phyloP scores from a whole-genome alignment of 1,284 basidiomycete species.

The Afroboletus lepidellus region DNA sequence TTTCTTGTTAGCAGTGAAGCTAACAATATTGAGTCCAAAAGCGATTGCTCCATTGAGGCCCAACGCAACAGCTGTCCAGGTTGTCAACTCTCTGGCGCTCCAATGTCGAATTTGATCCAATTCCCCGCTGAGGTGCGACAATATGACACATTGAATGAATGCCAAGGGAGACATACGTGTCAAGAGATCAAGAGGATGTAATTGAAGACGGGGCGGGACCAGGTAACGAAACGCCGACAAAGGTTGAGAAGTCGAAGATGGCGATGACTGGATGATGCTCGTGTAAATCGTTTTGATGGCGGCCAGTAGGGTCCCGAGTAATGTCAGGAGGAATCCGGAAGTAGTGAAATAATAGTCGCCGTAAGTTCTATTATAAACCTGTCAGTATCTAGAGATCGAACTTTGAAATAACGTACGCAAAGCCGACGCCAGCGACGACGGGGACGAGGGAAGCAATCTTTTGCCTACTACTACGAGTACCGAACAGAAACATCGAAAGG shows the following conservation, averaged over 20 bases:
- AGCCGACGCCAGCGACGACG: slow-evolving; percentile 86
- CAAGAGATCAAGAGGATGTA: slow-evolving; percentile 86
- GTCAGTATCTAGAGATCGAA: not conserved
- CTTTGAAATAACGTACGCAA: slow-evolving; percentile 68
- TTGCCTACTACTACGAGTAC: slow-evolving; percentile 47
- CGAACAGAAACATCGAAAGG: slow-evolving; percentile 63
- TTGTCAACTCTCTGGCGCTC: slow-evolving; percentile 51
- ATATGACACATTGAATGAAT: slow-evolving; percentile 78
- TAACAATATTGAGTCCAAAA: slow-evolving; percentile 88
- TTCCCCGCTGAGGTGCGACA: slow-evolving; percentile 80
- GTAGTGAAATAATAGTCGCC: slow-evolving; percentile 88
- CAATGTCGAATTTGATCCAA: slow-evolving; percentile 60
- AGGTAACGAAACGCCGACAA: slow-evolving; percentile 26
- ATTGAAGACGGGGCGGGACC: slow-evolving; percentile 46
- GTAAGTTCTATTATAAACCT: slow-evolving; percentile 60
- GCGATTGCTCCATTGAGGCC: slow-evolving; percentile 81
- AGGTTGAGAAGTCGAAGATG: slow-evolving; percentile 25
- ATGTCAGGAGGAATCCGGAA: slow-evolving; percentile 80
- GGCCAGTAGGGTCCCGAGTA: slow-evolving; percentile 85
- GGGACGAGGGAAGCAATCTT: slow-evolving; percentile 80
- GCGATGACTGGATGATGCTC: slow-evolving; percentile 66
- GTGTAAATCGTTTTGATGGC: slow-evolving; percentile 91
- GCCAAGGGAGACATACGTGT: slow-evolving; percentile 85
- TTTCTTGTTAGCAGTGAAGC: slow-evolving; percentile 88
- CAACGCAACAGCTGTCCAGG: slow-evolving; percentile 53